Conservation (phyloP, 2,329 filamentous ascomycete genomes). For the Aspergillus felis region DNA sequence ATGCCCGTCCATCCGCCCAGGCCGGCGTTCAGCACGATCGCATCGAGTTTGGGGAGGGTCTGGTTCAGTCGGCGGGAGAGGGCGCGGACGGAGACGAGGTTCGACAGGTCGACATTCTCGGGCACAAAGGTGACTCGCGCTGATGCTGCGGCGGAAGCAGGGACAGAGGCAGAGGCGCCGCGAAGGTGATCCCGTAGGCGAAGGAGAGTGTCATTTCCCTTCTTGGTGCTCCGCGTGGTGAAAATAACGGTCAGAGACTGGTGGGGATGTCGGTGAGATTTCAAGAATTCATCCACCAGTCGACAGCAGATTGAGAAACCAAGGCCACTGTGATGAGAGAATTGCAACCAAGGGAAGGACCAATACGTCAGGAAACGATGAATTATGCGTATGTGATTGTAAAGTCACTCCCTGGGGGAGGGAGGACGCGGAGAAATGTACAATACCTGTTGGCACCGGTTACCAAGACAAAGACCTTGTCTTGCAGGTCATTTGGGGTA, state of each 20-base stretch:
- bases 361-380: slow-evolving; percentile 5
- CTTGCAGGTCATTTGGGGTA: slow-evolving; percentile 10
- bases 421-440: neutral
- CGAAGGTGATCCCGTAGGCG: slow-evolving; percentile 62
- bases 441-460: slow-evolving; percentile 81
- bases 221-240: slow-evolving; percentile 72
- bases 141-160: slow-evolving; percentile 20
- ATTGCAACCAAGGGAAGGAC: slow-evolving; percentile 8
- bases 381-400: neutral
- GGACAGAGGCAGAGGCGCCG: slow-evolving; percentile 36
- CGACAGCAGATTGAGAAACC: slow-evolving; percentile 80
- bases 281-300: slow-evolving; percentile 84
- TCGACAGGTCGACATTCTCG: slow-evolving; percentile 56
- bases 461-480: slow-evolving; percentile 57
- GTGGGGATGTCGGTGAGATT: slow-evolving; percentile 55
- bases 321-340: slow-evolving; percentile 61
- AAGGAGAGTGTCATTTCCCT: slow-evolving; percentile 68
- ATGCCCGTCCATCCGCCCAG: slow-evolving; percentile 83
- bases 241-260: slow-evolving; percentile 75
- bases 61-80: slow-evolving; percentile 49
- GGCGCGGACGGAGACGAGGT: slow-evolving; percentile 52
- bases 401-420: neutral
- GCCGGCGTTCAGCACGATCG: slow-evolving; percentile 80
- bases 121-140: slow-evolving; percentile 48
- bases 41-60: slow-evolving; percentile 67